Evolutionary conservation across 768 basidiomycete genomes (phyloP).

Genomic region (Amanita inopinata): DNA sequence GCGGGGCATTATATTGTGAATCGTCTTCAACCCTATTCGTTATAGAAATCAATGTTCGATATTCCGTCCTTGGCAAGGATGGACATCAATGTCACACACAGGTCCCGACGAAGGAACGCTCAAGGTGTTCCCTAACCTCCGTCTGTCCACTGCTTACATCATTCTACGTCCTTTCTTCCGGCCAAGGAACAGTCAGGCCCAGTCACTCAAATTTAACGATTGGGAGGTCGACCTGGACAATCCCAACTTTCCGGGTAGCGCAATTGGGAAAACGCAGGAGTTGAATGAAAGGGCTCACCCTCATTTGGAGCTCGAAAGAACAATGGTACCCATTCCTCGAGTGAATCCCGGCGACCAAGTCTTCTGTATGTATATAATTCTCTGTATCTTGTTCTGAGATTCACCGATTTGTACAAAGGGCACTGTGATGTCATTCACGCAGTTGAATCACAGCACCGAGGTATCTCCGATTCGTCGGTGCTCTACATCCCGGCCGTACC

Average conservation of each 20-base stretch:
- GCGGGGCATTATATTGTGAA: not conserved
- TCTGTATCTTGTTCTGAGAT: not conserved
- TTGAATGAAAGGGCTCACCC: conserved; percentile 49
- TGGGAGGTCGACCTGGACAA: conserved; percentile 48
- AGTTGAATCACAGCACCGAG: conserved; percentile 39
- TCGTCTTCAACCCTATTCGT: conserved; percentile 2
- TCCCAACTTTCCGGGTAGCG: conserved; percentile 44
- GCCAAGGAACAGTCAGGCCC: conserved; percentile 16
- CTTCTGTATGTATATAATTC: conserved; percentile 29
- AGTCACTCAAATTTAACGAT: conserved; percentile 32
- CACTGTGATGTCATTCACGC: conserved; percentile 49
- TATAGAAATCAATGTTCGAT: conserved; percentile 42
- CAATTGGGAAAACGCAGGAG: conserved; percentile 45
- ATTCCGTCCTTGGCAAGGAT: conserved; percentile 51
- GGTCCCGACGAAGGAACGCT: conserved; percentile 56
- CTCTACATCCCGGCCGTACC: conserved; percentile 48
- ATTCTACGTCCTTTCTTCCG: conserved; percentile 62
- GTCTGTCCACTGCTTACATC: conserved; percentile 47
- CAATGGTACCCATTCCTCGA: conserved; percentile 48
- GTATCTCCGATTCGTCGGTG: conserved; percentile 42
- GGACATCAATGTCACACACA: conserved; percentile 43
- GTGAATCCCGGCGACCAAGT: conserved; percentile 60
- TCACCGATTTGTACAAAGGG: conserved; percentile 23
- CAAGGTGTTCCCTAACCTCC: conserved; percentile 48
- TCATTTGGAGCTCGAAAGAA: conserved; percentile 43